Evolutionary conservation across 306 rosid species (phyloP), one percentile per base, ranked within the genome.

Genomic region (Sesbania bispinosa): DNA sequence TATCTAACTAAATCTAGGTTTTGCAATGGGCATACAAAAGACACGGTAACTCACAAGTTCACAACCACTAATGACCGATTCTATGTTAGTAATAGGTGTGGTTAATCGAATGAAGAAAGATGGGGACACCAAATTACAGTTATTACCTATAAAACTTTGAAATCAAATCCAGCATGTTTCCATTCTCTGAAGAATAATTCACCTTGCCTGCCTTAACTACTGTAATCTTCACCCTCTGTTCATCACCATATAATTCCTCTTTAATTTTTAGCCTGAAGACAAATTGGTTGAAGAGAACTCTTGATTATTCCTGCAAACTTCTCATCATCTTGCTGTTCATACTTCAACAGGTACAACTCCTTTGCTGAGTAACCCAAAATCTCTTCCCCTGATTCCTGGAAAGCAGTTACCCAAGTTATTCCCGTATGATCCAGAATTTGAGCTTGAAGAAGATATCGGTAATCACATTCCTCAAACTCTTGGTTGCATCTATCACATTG

Each of bases 301-400:
- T 85, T 75, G 70, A 90, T 67, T 57, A 88, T 81, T 83, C 69
- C 86, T 20, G 73, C 83, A 45, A 90, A 88, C 80, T 57, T 80
- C 43, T 62, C 77, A 39, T 85, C 89, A 30, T 90, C 89, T 84
- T 83, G 88, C 53, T 78, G 84, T 67, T 86, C 87, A 71, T 86
- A 72, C 83, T 86, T 90, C 83, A 88, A 83, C 55, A 76, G 23
- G 85, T 86, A 78, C 64, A 90, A 62, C 53, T 88, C 92, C 80
- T 81, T 86, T 5, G 95, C 97, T 1, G 92, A 74, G 71, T 66
- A 80, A 53, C 97, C 92, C 70, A 90, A 62, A 62, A 90, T 88
- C 73, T 90, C 95, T 77, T 85, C 97, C 47, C 97, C 97, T 0
- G 90, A 35, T 76, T 90, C 97, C 80, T 90, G 95, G 62, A 90